phyloP scores from a whole-genome alignment of 2,329 filamentous ascomycete species.

The Lomentospora prolificans region DNA sequence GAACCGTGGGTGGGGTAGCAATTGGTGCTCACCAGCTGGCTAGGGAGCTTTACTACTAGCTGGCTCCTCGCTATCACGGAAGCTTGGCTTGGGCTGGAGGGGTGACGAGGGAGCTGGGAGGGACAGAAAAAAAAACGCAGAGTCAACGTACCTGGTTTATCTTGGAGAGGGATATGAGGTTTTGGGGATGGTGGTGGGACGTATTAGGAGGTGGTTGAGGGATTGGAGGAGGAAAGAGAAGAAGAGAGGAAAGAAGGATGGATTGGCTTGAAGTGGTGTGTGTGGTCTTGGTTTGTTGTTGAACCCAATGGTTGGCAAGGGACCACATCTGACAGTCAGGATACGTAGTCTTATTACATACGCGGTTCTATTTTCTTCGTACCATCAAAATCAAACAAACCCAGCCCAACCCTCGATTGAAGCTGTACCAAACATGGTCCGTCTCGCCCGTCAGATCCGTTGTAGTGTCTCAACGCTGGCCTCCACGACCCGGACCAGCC shows the following conservation, averaged over 20 bases:
- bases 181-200: background rate
- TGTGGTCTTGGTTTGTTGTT: background rate
- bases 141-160: slow-evolving; percentile 4
- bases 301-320: background rate
- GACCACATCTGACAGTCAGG: background rate
- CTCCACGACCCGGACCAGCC: background rate
- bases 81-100: background rate
- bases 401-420: background rate
- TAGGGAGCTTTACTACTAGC: background rate
- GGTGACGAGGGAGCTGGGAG: slow-evolving; percentile 4
- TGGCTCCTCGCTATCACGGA: no score
- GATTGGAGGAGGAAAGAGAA: slow-evolving; percentile 11
- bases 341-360: no score
- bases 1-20: slow-evolving; percentile 5
- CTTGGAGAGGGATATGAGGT: background rate
- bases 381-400: background rate
- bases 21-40: background rate
- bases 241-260: slow-evolving; percentile 9
- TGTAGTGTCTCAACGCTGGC: background rate
- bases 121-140: no score
- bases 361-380: background rate
- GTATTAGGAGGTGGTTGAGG: no score
- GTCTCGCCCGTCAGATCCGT: background rate
- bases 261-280: background rate
- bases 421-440: background rate